Evolutionary conservation across 2,329 filamentous ascomycete genomes (phyloP).

Genomic region (Seiridium unicorne): DNA sequence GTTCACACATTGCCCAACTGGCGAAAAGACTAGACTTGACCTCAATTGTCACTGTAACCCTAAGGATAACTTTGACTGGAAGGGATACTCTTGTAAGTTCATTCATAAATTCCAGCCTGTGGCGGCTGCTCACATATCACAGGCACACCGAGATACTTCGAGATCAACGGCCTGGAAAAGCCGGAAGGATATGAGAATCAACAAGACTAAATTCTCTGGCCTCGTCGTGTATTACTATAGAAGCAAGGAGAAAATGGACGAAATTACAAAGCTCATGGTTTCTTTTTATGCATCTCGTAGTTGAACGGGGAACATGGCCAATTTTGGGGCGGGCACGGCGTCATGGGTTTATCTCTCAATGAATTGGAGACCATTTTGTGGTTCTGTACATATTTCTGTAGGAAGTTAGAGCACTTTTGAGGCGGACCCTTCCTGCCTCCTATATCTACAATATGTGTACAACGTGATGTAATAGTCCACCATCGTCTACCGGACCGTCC

Average conservation of each 20-base stretch:
- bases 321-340: conserved; percentile 1
- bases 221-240: background rate
- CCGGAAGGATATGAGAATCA: conserved; percentile 82
- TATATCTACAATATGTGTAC: background rate
- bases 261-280: background rate
- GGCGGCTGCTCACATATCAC: background rate
- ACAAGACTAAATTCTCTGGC: conserved; percentile 39
- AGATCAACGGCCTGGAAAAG: conserved; percentile 77
- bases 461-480: background rate
- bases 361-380: background rate
- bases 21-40: conserved; percentile 78
- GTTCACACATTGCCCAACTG: conserved; percentile 95
- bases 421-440: background rate
- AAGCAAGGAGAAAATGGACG: background rate
- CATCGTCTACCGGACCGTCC: no score
- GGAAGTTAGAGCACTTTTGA: background rate
- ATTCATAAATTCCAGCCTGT: background rate
- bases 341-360: background rate
- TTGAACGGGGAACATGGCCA: background rate
- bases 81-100: conserved; percentile 88
- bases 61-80: conserved; percentile 98
- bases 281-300: conserved; percentile 1
- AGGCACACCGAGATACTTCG: conserved; percentile 86
- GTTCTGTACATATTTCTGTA: background rate
- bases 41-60: conserved; percentile 94